Evolutionary conservation across 345 rosid genomes (phyloP), one percentile per base, ranked within the genome.

Genomic region (Firmiana major): DNA sequence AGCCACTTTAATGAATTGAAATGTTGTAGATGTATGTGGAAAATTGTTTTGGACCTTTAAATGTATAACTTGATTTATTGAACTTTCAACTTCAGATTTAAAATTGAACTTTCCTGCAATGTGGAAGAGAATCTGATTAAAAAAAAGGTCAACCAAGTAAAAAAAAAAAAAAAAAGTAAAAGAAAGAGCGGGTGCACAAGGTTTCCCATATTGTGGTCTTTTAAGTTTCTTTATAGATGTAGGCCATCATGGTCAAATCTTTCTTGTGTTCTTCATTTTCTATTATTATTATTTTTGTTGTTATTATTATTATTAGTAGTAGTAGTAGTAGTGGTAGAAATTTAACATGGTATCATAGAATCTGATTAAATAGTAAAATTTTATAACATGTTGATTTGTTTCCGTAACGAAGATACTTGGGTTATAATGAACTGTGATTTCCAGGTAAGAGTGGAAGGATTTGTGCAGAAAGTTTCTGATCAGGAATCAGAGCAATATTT

Each of bases 381-480:
- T 17, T 75, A 6, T 55, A 38, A 38, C 69, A 26, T 43, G 22
- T 59, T 60, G 26, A 46, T 74, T 17, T 26, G 67, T 46, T 31
- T 62, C 42, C 17, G 34, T 31, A 31, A 7, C 43, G 40, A 62
- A n/a, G 69, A 42, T 51, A n/a, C 43, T 16, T 9, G 74, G 43
- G 43, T 42, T 55, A 62, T 54, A 62, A 43, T 76, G 51, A 73
- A 78, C 46, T 16, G 2, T 69, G 53, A 70, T 69, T 89, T 77
- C 49, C 69, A 92, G 99, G 99, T 96, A 70, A 89, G 97, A 84
- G 91, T 96, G 85, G 95, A 93, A 84, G 98, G 99, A 81, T 77
- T 86, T 64, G 97, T 91, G 43, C 86, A 89, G 86, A 93, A 87
- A 85, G 92, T 93, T 62, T 75, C 97, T 59, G 87, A 89, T 26